A percentile compares a stretch with the other conserved stretches of the same genome.
Evolutionary conservation across 768 basidiomycete genomes (phyloP).

Genomic region (Naganishia onofrii): DNA sequence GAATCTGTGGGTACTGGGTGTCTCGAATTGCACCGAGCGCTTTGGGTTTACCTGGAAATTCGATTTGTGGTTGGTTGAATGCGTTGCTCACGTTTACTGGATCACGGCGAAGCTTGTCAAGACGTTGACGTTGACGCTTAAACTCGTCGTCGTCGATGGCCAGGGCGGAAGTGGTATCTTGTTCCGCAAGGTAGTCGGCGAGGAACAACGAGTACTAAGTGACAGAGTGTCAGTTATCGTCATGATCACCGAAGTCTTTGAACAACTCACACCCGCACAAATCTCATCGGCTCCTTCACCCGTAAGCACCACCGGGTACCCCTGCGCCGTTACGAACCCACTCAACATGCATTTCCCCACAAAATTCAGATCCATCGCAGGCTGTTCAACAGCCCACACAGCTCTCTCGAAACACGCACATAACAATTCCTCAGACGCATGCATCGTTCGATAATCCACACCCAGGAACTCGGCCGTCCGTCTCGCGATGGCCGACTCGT

Average conservation of each 20-base stretch:
- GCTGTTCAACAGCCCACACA: constrained; percentile 45
- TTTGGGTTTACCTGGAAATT: constrained; percentile 15
- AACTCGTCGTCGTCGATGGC: constrained; percentile 15
- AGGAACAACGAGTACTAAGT: constrained; percentile 42
- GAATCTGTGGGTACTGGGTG: constrained; percentile 24
- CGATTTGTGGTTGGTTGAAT: constrained; percentile 10
- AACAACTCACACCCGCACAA: constrained; percentile 35
- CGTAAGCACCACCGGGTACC: constrained; percentile 47
- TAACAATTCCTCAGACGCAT: constrained; percentile 38
- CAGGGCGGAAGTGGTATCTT: constrained; percentile 27
- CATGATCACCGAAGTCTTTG: too few species aligned
- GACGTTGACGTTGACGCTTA: background rate
- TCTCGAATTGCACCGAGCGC: constrained; percentile 4
- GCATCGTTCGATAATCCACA: constrained; percentile 38
- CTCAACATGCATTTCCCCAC: constrained; percentile 44
- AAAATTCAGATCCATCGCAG: constrained; percentile 42
- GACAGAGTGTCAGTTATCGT: too few species aligned
- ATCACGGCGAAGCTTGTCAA: constrained; percentile 5
- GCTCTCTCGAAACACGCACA: constrained; percentile 40
- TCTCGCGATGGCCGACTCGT: constrained; percentile 39
- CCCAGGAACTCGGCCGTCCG: constrained; percentile 41
- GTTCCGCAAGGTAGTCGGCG: constrained; percentile 39
- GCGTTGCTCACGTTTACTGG: background rate
- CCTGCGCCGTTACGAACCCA: constrained; percentile 37
- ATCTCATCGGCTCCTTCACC: constrained; percentile 49